Base-by-base conservation (phyloP, 768 basidiomycete genomes). In the Boletellus emodensis region DNA sequence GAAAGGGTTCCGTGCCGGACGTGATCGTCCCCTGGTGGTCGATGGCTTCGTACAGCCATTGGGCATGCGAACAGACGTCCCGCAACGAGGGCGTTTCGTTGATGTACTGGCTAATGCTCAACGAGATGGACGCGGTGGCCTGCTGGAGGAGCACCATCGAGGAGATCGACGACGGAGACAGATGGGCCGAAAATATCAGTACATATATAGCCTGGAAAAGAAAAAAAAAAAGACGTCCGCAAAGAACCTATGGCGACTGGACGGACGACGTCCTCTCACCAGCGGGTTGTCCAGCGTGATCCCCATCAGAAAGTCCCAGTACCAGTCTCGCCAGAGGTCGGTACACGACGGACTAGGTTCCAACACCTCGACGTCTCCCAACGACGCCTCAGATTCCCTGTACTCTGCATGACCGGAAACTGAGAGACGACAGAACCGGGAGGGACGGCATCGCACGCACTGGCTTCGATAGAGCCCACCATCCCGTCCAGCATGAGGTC, bases 401-500 rank as follows among this genome's bases (percentile, higher is more conserved):
- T 71, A 78, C 57, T 77, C 77, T 78, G 33, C 22, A 18, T 18
- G 11, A 14, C 43, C 4, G 22, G 18, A 20, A 20, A 26, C 61
- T 14, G 44, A 28, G 32, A 2, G 5, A n/a, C 4, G 10, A 20
- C 5, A 7, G 10, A 34, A 38, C 24, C 4, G 0, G n/a, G 7
- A 12, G 9, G 17, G 3, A n/a, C 2, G 0, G 3, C 3, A 7
- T 41, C 17, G 13, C 15, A 20, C 53, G 36, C 50, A 73, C 76
- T 74, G 18, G 61, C 41, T 15, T 51, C 51, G 5, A 79, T 53
- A 33, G 53, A 62, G 22, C 58, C 55, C 6, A 58, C 49, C 7
- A 71, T 48, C 2, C 71, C 75, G 47, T 77, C 76, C 26, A 72
- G 68, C 12, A 66, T 47, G 6, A 78, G 41, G 17, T 69, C 65